These are phyloP conservation scores for Arxiozyma heterogenica DNA, from an alignment of 1,139 yeast genomes.

Conservation along the genomic window DNA sequence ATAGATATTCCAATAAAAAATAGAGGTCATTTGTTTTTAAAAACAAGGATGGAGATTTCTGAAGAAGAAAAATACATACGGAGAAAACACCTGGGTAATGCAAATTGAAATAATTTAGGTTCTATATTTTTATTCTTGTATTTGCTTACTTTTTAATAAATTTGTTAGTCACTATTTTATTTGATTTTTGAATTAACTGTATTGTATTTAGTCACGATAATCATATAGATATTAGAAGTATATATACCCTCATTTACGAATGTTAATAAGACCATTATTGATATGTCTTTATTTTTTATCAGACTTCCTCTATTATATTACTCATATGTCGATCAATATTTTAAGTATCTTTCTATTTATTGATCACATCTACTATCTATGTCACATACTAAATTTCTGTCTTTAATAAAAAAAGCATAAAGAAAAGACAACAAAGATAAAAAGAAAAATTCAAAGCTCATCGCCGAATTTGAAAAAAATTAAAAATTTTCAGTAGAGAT, in stretches of 20 bases:
- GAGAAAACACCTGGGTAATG: conserved; percentile 2
- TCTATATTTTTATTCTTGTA: not conserved
- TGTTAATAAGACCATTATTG: not conserved
- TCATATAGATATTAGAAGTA: not conserved
- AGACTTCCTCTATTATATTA: not conserved
- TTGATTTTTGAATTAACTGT: not conserved
- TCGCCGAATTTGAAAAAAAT: not conserved
- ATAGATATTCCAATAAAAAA: conserved; percentile 30
- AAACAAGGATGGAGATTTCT: conserved; percentile 29
- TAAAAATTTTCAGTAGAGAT: not conserved
- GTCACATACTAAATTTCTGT: not conserved
- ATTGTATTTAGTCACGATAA: not conserved
- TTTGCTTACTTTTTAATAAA: not conserved
- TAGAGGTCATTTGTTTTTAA: conserved; percentile 19
- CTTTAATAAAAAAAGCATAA: too few relatives aligned
- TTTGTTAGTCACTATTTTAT: not conserved
- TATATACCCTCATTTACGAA: not conserved
- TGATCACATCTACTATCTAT: not conserved
- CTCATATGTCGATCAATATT: not conserved
- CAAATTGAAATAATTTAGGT: not conserved
- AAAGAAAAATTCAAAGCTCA: conserved; percentile 1
- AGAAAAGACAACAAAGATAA: not conserved
- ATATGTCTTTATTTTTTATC: not conserved
- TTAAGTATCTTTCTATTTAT: not conserved
- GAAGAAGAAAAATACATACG: conserved; percentile 25